Conservation (phyloP, 176 grass and related monocot genomes). For the Luzula sylvatica region DNA sequence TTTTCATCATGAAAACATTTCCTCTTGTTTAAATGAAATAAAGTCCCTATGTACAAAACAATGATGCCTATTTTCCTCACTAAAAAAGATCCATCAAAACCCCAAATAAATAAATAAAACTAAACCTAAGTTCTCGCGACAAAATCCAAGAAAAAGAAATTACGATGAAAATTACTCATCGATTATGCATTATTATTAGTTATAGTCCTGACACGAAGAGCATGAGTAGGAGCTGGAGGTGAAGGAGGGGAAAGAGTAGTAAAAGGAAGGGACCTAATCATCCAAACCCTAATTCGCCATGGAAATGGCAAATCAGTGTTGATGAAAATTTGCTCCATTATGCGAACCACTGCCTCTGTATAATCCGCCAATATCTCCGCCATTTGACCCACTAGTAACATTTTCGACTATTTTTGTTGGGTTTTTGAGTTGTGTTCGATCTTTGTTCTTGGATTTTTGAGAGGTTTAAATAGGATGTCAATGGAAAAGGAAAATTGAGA, state of each 20-base stretch:
- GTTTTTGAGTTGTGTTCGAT: not conserved
- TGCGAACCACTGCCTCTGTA: constrained; percentile 1
- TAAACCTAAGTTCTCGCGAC: not conserved
- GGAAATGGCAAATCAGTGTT: not conserved
- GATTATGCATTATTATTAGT: constrained; percentile 6
- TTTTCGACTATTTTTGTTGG: not conserved
- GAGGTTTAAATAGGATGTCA: not conserved
- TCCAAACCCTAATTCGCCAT: constrained; percentile 12
- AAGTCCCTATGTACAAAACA: not conserved
- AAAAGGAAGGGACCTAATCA: constrained; percentile 12
- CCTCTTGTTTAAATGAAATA: not conserved
- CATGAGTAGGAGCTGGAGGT: not conserved
- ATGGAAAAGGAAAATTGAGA: not conserved
- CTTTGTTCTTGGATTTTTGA: not conserved
- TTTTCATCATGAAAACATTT: not conserved
- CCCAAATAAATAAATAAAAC: not conserved
- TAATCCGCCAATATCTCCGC: constrained; percentile 18
- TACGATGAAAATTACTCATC: not conserved
- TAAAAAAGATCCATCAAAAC: not conserved
- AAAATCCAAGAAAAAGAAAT: not conserved
- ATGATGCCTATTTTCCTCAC: not conserved
- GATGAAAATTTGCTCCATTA: constrained; percentile 10
- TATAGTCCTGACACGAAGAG: constrained; percentile 5
- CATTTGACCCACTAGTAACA: constrained; percentile 14
- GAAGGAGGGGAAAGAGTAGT: not conserved